phyloP scores from a whole-genome alignment of 2,329 filamentous ascomycete species.

The Clonostachys sp. region DNA sequence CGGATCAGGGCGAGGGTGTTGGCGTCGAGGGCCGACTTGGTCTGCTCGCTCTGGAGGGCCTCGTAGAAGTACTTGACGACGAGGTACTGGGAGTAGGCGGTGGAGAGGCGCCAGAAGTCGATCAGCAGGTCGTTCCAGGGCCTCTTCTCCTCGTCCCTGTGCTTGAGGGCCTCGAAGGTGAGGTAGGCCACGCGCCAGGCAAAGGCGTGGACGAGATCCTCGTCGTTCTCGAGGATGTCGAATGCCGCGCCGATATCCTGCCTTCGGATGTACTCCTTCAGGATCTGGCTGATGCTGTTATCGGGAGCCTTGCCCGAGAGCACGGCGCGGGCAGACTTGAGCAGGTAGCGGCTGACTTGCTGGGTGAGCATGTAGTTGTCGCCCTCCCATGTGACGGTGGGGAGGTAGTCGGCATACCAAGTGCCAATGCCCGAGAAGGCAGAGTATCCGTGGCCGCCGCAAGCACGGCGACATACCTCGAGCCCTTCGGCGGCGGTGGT shows the following conservation, averaged over 20 bases:
- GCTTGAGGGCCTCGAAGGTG: conserved; percentile 71
- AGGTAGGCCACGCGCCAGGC: conserved; percentile 72
- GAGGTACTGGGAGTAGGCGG: conserved; percentile 72
- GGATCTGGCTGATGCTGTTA: conserved; percentile 66
- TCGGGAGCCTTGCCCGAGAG: conserved; percentile 51
- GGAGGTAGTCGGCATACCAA: conserved; percentile 67
- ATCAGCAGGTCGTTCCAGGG: conserved; percentile 75
- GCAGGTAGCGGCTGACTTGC: conserved; percentile 68
- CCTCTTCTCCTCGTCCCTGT: conserved; percentile 70
- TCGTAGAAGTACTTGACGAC: conserved; percentile 69
- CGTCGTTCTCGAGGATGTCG: conserved; percentile 66
- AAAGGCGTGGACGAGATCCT: conserved; percentile 68
- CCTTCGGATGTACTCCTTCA: conserved; percentile 58
- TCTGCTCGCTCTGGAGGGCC: conserved; percentile 34
- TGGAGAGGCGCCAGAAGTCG: conserved; percentile 73
- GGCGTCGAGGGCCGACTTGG: conserved; percentile 48
- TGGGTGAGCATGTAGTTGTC: conserved; percentile 78
- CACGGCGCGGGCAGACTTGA: conserved; percentile 69
- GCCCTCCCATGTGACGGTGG: conserved; percentile 68
- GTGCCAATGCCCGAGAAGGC: conserved; percentile 49
- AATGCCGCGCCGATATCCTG: conserved; percentile 70
- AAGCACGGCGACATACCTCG: conserved; percentile 3
- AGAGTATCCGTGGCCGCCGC: conserved; percentile 3
- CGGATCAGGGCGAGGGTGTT: conserved; percentile 55
- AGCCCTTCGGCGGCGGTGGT: conserved; percentile 1